phyloP scores from a whole-genome alignment of 345 rosid genomes.

The thale cress (Arabidopsis thaliana) region TAIR10.1 NC_003070.9:6843001-6843500 shows the following conservation, averaged over 20 bases:
- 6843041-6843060: too few species aligned
- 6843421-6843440: slow-evolving; percentile 40
- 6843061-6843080: too few species aligned
- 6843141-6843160: slow-evolving; percentile 17
- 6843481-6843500: too few species aligned
- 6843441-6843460: slow-evolving; percentile 22
- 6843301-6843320: slow-evolving; percentile 42
- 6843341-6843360: slow-evolving; percentile 43
- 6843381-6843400: slow-evolving; percentile 9
- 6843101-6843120: too few species aligned
- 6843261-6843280: slow-evolving; percentile 6
- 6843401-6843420: slow-evolving; percentile 10
- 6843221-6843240: slow-evolving; percentile 30
- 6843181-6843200: not conserved
- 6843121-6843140: not conserved
- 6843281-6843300: slow-evolving; percentile 34
- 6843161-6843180: slow-evolving; percentile 17
- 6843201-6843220: slow-evolving; percentile 4
- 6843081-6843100: too few species aligned
- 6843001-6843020: too few species aligned
- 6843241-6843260: slow-evolving; percentile 22
- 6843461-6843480: slow-evolving; percentile 7
- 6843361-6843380: slow-evolving; percentile 39
- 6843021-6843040: too few species aligned
- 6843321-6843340: slow-evolving; percentile 38